Conservation (phyloP, 1,284 basidiomycete species). For the Anthracocystis setariae region DNA sequence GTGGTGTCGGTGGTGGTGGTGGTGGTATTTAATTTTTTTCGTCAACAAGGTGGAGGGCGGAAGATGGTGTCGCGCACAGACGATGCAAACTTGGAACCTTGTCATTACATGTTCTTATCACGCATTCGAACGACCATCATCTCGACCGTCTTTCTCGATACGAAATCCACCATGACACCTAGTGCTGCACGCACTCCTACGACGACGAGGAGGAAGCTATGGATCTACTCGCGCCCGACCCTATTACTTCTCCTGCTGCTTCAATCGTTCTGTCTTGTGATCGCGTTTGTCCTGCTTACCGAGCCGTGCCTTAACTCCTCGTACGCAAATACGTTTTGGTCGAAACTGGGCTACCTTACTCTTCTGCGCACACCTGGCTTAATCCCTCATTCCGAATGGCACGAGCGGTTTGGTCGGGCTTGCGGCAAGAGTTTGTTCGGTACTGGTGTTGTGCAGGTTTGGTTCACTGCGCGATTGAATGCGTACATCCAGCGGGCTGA, state of each 20-base stretch:
- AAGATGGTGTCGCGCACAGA: too few relatives aligned
- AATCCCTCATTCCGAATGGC: constrained; percentile 7
- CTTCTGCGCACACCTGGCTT: background rate
- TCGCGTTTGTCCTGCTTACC: constrained; percentile 29
- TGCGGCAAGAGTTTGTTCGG: constrained; percentile 21
- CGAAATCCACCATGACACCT: too few relatives aligned
- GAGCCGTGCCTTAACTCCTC: constrained; percentile 35
- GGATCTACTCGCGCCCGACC: constrained; percentile 4
- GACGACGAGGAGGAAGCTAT: constrained; percentile 4
- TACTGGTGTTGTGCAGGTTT: constrained; percentile 22
- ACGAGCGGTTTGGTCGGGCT: constrained; percentile 11
- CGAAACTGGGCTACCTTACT: constrained; percentile 18
- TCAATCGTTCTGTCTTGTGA: constrained; percentile 7
- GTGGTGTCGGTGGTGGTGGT: too few relatives aligned
- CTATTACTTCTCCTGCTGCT: constrained; percentile 12
- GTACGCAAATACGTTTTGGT: background rate
- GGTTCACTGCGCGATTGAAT: constrained; percentile 27
- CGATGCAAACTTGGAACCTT: too few relatives aligned
- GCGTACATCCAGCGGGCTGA: constrained; percentile 12
- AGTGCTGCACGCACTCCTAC: too few relatives aligned
- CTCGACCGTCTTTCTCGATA: too few relatives aligned
- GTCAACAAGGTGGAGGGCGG: too few relatives aligned
- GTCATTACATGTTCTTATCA: too few relatives aligned
- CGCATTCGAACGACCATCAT: too few relatives aligned
- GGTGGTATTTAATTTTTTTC: too few relatives aligned